Conservation (phyloP, 1,284 basidiomycete species). For the Tremellales sp. region DNA sequence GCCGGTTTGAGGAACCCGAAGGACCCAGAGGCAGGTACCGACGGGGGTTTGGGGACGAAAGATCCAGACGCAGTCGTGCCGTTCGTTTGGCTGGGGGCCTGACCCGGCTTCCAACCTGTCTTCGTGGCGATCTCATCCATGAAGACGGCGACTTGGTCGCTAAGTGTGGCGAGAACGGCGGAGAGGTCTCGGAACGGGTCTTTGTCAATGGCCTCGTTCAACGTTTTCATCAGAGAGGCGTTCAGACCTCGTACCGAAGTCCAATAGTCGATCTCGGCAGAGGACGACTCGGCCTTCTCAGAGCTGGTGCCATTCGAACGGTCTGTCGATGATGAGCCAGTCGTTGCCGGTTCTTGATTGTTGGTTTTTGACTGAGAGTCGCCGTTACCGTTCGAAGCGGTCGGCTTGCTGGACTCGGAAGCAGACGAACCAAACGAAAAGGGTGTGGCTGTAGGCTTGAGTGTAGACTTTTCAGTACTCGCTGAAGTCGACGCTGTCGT, state of each 20-base stretch:
- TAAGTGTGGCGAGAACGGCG: slow-evolving; percentile 44
- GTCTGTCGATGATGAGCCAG: not conserved
- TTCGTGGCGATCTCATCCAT: slow-evolving; percentile 57
- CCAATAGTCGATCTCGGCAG: slow-evolving; percentile 58
- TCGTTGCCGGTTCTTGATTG: not conserved
- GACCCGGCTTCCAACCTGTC: slow-evolving; percentile 36
- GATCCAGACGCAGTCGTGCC: not conserved
- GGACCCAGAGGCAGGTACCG: not conserved
- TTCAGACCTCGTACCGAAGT: slow-evolving; percentile 75
- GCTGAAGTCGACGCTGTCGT: too few species aligned
- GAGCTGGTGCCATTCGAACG: not conserved
- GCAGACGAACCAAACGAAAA: slow-evolving; percentile 7
- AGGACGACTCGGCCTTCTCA: slow-evolving; percentile 21
- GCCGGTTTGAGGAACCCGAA: slow-evolving; percentile 6
- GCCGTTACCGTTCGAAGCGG: slow-evolving; percentile 7
- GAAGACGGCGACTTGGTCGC: slow-evolving; percentile 64
- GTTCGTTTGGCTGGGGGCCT: slow-evolving; percentile 5
- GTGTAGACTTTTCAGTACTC: too few species aligned
- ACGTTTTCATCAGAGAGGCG: slow-evolving; percentile 61
- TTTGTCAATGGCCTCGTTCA: slow-evolving; percentile 61
- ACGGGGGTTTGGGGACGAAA: slow-evolving; percentile 5
- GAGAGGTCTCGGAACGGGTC: slow-evolving; percentile 74
- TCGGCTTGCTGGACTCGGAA: slow-evolving; percentile 6
- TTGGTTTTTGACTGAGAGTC: too few species aligned
- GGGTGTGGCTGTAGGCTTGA: not conserved